Base-by-base conservation (phyloP, 176 grass and related monocot species). In the Aegilops umbellulata region DNA sequence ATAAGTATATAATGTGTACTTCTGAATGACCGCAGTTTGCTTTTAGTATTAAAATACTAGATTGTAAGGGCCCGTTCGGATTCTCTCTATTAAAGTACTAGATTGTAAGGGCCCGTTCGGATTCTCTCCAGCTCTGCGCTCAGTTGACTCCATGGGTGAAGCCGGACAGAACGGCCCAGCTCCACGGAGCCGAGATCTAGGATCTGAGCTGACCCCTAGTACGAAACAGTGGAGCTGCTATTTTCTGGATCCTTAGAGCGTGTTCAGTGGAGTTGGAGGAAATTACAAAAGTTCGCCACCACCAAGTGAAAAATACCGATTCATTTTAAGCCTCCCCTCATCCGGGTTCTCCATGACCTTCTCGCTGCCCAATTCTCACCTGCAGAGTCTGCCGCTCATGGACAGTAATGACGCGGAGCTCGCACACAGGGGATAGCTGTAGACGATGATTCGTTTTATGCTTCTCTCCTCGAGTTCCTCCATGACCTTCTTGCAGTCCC, bases 11-110 rank as follows among this genome's bases (percentile, higher is more conserved):
- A 53, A 78, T 24, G 17, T 25, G 35, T 42, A 76, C 57, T 69
- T 76, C 49, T 60, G 46, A 22, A 69, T 77, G 34, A 7, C 13
- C 25, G 10, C 61, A 89, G 49, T 57, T 73, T 62, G 3, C 27
- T 83, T 77, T 73, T 83, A 2, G 7, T 88, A 69, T 62, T 75
- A 41, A 34, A 36, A 35, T 58, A 58, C 65, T 62, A 20, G 27
- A 24, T 31, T 61, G 25, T 34, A n/a, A 60, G 51, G 17, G 51
- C 51, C 51, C 6, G 5, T 53, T 53, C 2, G 6, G 49, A 36
- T 36, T 36, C 35, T 36, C 35, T 1, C 35, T 36, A 36, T 36
- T 8, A 36, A 36, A 36, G 8, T 36, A 36, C 35, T 36, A 36
- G 35, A 36, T 36, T 36, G 35, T 36, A 23, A 61, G 20, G 19